A percentile compares a stretch with the other conserved stretches of the same genome.
These are phyloP conservation scores for Syzygium aromaticum DNA, from an alignment of 345 rosid species.

Conservation along the genomic window DNA sequence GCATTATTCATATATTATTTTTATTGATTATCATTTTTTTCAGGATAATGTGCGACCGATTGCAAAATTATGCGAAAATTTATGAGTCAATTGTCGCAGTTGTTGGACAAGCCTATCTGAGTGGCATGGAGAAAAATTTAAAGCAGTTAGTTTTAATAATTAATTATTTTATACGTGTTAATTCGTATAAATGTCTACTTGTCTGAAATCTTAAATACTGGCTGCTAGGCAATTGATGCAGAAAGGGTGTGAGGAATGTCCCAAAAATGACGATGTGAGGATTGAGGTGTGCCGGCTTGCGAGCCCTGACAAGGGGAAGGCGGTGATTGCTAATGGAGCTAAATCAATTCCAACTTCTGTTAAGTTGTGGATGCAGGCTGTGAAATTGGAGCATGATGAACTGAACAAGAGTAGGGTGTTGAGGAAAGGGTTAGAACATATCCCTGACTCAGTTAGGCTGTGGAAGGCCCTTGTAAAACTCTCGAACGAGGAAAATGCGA, in stretches of 20 bases:
- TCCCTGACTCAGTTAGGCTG: constrained; percentile 81
- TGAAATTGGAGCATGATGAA: constrained; percentile 73
- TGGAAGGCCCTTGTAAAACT: constrained; percentile 90
- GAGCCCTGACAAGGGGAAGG: constrained; percentile 82
- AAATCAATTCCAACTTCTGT: constrained; percentile 86
- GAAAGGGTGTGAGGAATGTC: constrained; percentile 91
- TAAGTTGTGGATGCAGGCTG: constrained; percentile 82
- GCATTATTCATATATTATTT: too few species aligned
- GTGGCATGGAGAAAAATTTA: too few species aligned
- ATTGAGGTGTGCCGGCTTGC: constrained; percentile 86
- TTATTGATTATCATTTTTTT: too few species aligned
- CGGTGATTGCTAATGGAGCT: constrained; percentile 77
- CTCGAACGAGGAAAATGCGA: constrained; percentile 69
- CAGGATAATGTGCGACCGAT: too few species aligned
- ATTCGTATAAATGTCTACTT: too few species aligned
- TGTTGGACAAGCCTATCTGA: too few species aligned
- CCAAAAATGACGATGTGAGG: constrained; percentile 88
- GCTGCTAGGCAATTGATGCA: constrained; percentile 74
- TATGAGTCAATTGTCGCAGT: too few species aligned
- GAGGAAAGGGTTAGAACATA: constrained; percentile 77
- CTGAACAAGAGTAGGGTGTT: constrained; percentile 69
- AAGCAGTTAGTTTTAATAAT: too few species aligned
- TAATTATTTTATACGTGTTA: too few species aligned
- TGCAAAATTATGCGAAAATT: too few species aligned
- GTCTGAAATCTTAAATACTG: neutral